Conservation (phyloP, 2,329 filamentous ascomycete genomes). For the Trichoderma pleuroti region DNA sequence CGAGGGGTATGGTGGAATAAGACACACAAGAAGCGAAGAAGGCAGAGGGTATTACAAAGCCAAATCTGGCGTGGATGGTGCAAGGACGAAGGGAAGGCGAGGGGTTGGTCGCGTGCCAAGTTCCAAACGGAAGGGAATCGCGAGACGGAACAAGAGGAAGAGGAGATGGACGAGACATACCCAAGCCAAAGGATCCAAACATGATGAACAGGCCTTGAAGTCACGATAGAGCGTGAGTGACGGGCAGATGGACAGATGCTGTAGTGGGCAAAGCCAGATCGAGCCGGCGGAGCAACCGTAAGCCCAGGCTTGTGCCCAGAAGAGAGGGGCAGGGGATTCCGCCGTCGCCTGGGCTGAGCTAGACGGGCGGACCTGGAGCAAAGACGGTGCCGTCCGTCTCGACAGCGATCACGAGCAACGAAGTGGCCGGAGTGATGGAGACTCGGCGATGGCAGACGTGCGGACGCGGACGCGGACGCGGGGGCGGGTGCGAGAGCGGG, state of each 20-base stretch:
- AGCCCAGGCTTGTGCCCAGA: slow-evolving; percentile 1
- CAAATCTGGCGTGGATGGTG: background rate
- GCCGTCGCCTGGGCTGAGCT: background rate
- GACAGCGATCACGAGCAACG: background rate
- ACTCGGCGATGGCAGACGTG: slow-evolving; percentile 3
- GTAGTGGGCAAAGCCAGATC: slow-evolving; percentile 10
- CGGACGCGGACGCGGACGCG: background rate
- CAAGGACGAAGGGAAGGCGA: background rate
- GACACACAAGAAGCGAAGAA: background rate
- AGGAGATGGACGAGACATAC: slow-evolving; percentile 12
- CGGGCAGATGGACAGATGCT: background rate
- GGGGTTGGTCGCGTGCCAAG: background rate
- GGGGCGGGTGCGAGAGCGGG: slow-evolving; percentile 11
- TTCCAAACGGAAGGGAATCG: background rate
- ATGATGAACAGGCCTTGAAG: background rate
- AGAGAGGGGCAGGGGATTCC: slow-evolving; percentile 7
- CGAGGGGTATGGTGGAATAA: background rate
- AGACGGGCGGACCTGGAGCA: slow-evolving; percentile 7
- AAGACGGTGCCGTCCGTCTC: background rate
- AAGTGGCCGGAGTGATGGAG: slow-evolving; percentile 8
- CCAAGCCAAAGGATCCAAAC: slow-evolving; percentile 18
- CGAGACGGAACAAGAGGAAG: background rate
- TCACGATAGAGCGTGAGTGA: slow-evolving; percentile 1
- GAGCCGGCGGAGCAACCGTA: background rate
- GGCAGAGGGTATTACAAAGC: background rate